Percentiles rank a stretch among this genome's conserved stretches.
Evolutionary conservation across 164 flowering plant genomes (phyloP).

Genomic region (Vitis cinerea): DNA sequence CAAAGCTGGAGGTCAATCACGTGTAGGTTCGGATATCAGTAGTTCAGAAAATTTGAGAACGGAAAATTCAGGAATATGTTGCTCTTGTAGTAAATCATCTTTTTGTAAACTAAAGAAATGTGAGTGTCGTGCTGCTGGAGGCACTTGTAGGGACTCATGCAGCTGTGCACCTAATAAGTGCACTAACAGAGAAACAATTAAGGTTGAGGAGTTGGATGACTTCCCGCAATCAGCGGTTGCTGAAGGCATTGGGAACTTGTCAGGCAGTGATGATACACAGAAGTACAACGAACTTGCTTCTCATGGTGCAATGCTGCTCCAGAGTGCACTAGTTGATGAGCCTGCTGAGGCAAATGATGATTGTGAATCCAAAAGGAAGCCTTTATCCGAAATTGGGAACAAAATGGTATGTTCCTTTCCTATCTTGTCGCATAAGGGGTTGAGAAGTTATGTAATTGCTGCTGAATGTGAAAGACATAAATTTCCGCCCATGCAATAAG

Average conservation of each 20-base stretch:
- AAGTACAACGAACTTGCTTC: slow-evolving; percentile 23
- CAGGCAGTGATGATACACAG: slow-evolving; percentile 6
- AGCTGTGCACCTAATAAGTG: slow-evolving; percentile 58
- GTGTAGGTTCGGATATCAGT: background rate
- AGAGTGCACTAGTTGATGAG: slow-evolving; percentile 60
- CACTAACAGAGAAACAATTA: slow-evolving; percentile 43
- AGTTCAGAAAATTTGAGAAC: slow-evolving; percentile 13
- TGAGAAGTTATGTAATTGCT: no score
- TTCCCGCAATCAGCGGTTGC: slow-evolving; percentile 12
- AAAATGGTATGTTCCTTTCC: slow-evolving; percentile 38
- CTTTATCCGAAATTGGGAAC: slow-evolving; percentile 92
- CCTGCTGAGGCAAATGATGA: slow-evolving; percentile 37
- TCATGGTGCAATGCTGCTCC: slow-evolving; percentile 77
- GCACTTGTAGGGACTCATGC: slow-evolving; percentile 58
- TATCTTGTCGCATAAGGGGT: no score
- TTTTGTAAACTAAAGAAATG: slow-evolving; percentile 77
- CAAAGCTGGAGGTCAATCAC: slow-evolving; percentile 24
- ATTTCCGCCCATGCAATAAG: no score
- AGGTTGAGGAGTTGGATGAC: slow-evolving; percentile 13
- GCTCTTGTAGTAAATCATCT: slow-evolving; percentile 60
- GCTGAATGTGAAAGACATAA: no score
- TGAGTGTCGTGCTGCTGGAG: slow-evolving; percentile 54
- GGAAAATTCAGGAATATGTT: slow-evolving; percentile 41
- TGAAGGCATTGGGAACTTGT: slow-evolving; percentile 19
- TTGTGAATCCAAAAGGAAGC: slow-evolving; percentile 47